Base-by-base conservation (phyloP, 179 eudicot species). In the Heliamphora pulchella region DNA sequence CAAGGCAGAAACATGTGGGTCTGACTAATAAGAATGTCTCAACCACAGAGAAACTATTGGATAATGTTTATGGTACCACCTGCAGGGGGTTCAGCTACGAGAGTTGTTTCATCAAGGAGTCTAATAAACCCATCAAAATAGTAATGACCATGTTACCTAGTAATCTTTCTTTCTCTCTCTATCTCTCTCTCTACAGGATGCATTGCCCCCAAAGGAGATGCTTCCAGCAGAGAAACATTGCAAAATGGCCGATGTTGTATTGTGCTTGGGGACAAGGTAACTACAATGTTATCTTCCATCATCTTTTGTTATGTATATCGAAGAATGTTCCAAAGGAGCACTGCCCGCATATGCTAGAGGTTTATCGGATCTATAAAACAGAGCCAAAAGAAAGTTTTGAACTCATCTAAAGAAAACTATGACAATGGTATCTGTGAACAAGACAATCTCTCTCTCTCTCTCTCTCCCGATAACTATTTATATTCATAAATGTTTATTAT, bases 261-360 rank as follows among this genome's bases (percentile, higher is more conserved):
- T 96, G 82, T 96, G 99, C 83, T 86, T 96, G 80, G 99, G 99
- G 50, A 96, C 99, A 83, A 96, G 99, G 99, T 92, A 85, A 75
- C 13, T 66, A 6, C 7, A 39, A 41, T 55, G 4, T 17, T 57
- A 18, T 66, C 47, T 54, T 4, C 39, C 5, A 6, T 71, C 47
- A 20, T 14, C n/a, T 71, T 39, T 31, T 39, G 44, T 44, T 66
- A 4, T 66, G 17, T 66, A 1, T 2, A 66, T 66, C 5, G 43
- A 41, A 3, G 41, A 39, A 41, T n/a, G 17, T 11, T 22, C 39
- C 31, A n/a, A 70, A n/a, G 6, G 74, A 13, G 74, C 17, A 31
- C 54, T 10, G 47, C 55, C 20, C 55, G 47, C 8, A 55, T 14
- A 47, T 31, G 17, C 55, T 2, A 8, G 53, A 70, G 6, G 3